Evolutionary conservation across 148 eudicot species (phyloP).

Genomic region (Polygonum aviculare): DNA sequence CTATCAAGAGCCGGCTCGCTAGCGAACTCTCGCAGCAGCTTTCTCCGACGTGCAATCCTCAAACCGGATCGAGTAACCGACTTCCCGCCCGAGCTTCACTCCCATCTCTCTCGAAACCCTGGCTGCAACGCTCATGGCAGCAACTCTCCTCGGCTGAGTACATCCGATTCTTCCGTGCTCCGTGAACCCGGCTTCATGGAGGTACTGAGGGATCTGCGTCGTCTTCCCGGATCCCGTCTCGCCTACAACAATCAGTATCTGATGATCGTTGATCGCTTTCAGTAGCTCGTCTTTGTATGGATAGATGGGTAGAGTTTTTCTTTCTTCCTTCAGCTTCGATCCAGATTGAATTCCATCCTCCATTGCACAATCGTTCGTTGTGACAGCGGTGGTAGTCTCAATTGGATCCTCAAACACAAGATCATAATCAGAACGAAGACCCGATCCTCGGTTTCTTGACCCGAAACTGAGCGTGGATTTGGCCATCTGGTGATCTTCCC

Average conservation of each 20-base stretch:
- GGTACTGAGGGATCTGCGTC: constrained; percentile 61
- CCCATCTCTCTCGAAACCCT: constrained; percentile 16
- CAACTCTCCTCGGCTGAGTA: constrained; percentile 45
- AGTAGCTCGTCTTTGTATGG: neutral
- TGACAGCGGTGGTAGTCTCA: too few species aligned
- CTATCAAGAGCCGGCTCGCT: constrained; percentile 35
- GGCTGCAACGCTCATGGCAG: constrained; percentile 50
- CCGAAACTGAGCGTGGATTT: neutral
- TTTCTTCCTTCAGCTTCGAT: neutral
- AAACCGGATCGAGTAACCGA: constrained; percentile 47
- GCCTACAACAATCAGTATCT: constrained; percentile 50
- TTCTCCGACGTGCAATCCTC: constrained; percentile 50
- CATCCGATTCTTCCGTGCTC: constrained; percentile 21
- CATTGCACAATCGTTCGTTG: neutral
- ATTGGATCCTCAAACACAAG: neutral
- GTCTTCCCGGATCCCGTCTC: constrained; percentile 70
- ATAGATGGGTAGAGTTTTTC: neutral
- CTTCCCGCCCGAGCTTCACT: constrained; percentile 43
- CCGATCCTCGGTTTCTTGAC: neutral
- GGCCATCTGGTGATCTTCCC: neutral
- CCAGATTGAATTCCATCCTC: neutral
- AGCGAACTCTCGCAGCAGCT: constrained; percentile 35
- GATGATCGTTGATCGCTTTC: neutral
- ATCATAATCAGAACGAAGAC: neutral
- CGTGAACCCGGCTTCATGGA: constrained; percentile 43